Base-by-base conservation (phyloP, 2,329 filamentous ascomycete genomes). In the Ambrosiella cleistominuta region DNA sequence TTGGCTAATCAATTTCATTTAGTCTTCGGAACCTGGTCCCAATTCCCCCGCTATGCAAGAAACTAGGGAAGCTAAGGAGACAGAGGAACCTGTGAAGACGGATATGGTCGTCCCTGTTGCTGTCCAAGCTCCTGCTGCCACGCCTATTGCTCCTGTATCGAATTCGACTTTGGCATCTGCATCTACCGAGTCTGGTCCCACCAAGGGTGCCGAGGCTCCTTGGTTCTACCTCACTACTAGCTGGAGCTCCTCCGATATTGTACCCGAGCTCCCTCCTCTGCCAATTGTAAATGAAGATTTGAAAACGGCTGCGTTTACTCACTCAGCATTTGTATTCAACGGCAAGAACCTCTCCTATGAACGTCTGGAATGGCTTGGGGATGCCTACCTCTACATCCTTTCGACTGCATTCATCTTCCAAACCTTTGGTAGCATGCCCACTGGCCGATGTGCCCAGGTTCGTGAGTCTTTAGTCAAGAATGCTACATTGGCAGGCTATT, bases 401-500 rank as follows among this genome's bases (percentile, higher is more conserved):
- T 80, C 89, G 5, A 83, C 86, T 0, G 78, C 81, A 15, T 75
- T 94, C 56, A 85, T 97, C 61, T 87, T 81, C 68, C 73, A 81
- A 60, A 86, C 80, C 7, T 93, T 90, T 65, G 75, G 76, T 0
- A 70, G 76, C 11, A 72, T 88, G 8, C 67, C 79, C 0, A 75
- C 85, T 0, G 89, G 89, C 2, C 78, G 81, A 61, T 81, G 82
- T 64, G 83, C 85, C 8, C 85, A 89, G 62, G 71, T 93, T 15
- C 82, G 91, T 55, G 89, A 96, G 68, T 70, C 78, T 7, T 74
- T 95, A 1, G 79, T 96, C 47, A 86, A 86, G 63, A 97, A 97
- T 65, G 75, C 83, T 47, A 91, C 85, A 0, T 73, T 97, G 0
- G 78, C 82, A 2, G 71, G 75, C 11, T 95, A 85, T 66, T 80